Evolutionary conservation across 805 yeast species (phyloP).

Genomic region (Saccharomyces jurei): DNA sequence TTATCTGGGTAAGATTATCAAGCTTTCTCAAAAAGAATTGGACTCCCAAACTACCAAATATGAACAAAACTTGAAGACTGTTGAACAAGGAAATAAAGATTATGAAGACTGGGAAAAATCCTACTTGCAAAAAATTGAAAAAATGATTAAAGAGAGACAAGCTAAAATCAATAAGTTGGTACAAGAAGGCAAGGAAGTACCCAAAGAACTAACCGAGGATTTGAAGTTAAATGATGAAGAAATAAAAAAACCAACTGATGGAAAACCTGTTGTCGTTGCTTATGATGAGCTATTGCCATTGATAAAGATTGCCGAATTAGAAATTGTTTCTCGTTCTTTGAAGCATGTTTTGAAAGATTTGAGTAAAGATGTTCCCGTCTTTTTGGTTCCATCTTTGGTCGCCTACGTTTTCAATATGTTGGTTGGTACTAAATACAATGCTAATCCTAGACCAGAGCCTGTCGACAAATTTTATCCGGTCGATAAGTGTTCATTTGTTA

Average conservation of each 20-base stretch:
- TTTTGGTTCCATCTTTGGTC: slow-evolving; percentile 51
- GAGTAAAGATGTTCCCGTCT: slow-evolving; percentile 40
- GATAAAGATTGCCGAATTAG: slow-evolving; percentile 40
- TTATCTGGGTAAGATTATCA: slow-evolving; percentile 56
- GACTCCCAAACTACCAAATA: slow-evolving; percentile 17
- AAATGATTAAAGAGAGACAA: slow-evolving; percentile 30
- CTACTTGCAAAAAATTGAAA: slow-evolving; percentile 25
- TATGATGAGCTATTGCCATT: slow-evolving; percentile 39
- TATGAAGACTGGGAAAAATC: slow-evolving; percentile 29
- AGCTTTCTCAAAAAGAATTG: slow-evolving; percentile 26
- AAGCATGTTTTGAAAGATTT: slow-evolving; percentile 62
- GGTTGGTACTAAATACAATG: slow-evolving; percentile 44
- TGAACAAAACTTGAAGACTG: slow-evolving; percentile 19
- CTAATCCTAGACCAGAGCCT: slow-evolving; percentile 33
- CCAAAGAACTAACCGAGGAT: slow-evolving; percentile 29
- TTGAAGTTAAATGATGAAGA: slow-evolving; percentile 28
- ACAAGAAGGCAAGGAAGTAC: slow-evolving; percentile 29
- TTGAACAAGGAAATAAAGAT: slow-evolving; percentile 25
- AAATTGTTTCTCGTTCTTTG: slow-evolving; percentile 70
- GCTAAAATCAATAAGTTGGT: slow-evolving; percentile 27
- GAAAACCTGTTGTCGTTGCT: slow-evolving; percentile 29
- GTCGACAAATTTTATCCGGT: slow-evolving; percentile 42
- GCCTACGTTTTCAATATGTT: slow-evolving; percentile 66
- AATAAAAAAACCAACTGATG: slow-evolving; percentile 30
- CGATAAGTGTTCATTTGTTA: slow-evolving; percentile 35